phyloP scores from a whole-genome alignment of 768 basidiomycete genomes.

The Jaapia argillacea region DNA sequence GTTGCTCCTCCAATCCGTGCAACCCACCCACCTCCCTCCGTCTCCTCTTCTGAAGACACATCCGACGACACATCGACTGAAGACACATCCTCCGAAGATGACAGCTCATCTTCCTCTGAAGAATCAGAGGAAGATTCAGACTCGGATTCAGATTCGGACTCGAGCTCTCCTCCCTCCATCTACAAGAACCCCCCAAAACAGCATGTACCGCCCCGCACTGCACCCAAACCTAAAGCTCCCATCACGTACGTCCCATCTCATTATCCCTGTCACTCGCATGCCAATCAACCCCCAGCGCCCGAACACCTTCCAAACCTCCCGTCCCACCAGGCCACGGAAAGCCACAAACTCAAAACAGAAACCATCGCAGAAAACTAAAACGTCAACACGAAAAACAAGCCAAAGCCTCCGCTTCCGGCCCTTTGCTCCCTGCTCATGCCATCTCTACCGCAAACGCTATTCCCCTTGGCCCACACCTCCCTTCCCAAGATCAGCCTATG shows the following conservation, averaged over 20 bases:
- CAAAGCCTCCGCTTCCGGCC: constrained; percentile 5
- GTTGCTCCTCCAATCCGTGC: too few species aligned
- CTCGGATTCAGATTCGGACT: constrained; percentile 21
- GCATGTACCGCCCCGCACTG: not conserved
- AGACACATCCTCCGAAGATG: constrained; percentile 5
- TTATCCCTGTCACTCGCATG: constrained; percentile 5
- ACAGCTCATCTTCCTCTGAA: constrained; percentile 8
- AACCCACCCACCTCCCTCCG: too few species aligned
- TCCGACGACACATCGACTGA: constrained; percentile 5
- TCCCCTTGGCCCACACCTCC: constrained; percentile 1
- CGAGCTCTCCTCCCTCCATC: not conserved
- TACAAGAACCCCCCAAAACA: not conserved
- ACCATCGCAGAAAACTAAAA: constrained; percentile 44
- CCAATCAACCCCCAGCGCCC: constrained; percentile 5
- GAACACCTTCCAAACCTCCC: constrained; percentile 10
- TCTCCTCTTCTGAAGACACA: constrained; percentile 1
- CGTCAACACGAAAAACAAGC: constrained; percentile 22
- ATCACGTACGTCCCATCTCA: not conserved
- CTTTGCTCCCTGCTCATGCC: too few species aligned
- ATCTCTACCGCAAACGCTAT: constrained; percentile 40
- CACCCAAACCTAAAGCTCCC: not conserved
- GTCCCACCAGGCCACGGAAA: constrained; percentile 57
- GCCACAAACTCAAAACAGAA: constrained; percentile 43
- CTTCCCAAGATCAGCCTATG: too few species aligned
- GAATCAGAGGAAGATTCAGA: constrained; percentile 16